Percentiles rank a stretch among this genome's conserved stretches.
Evolutionary conservation across 176 grass and related monocot genomes (phyloP).

Genomic region (Guadua angustifolia): DNA sequence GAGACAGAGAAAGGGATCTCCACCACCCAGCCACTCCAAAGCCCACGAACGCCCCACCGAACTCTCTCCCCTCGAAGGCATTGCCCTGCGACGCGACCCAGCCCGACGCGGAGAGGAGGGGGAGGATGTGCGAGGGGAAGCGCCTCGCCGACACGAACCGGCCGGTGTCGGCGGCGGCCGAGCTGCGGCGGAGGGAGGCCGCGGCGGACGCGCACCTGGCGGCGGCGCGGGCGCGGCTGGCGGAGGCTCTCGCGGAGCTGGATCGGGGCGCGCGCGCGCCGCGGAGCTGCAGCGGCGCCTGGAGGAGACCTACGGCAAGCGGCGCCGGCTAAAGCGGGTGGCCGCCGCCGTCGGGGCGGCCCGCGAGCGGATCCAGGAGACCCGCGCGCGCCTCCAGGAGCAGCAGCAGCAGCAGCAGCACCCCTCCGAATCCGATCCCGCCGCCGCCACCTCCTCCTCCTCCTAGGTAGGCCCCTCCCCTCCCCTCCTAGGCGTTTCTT

Average conservation of each 20-base stretch:
- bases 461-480: slow-evolving; percentile 4
- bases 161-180: slow-evolving; percentile 39
- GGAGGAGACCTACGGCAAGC: slow-evolving; percentile 60
- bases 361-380: slow-evolving; percentile 51
- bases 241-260: slow-evolving; percentile 59
- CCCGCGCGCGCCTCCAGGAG: slow-evolving; percentile 36
- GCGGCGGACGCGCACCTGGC: slow-evolving; percentile 57
- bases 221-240: slow-evolving; percentile 55
- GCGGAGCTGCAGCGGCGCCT: slow-evolving; percentile 59
- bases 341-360: slow-evolving; percentile 31
- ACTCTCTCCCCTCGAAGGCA: neutral
- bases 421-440: slow-evolving; percentile 20
- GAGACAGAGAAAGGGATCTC: neutral
- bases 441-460: neutral
- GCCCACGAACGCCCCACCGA: neutral
- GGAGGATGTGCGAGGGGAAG: slow-evolving; percentile 61
- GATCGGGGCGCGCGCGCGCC: slow-evolving; percentile 55
- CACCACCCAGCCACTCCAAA: no score
- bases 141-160: slow-evolving; percentile 13
- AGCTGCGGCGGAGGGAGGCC: slow-evolving; percentile 43
- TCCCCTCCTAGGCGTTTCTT: neutral
- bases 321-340: slow-evolving; percentile 46
- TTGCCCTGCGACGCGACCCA: neutral
- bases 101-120: neutral
- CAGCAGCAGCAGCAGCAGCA: neutral